Evolutionary conservation across 2,329 filamentous ascomycete genomes (phyloP), one percentile per base, ranked within the genome.

Genomic region (Zasmidium angulare): DNA sequence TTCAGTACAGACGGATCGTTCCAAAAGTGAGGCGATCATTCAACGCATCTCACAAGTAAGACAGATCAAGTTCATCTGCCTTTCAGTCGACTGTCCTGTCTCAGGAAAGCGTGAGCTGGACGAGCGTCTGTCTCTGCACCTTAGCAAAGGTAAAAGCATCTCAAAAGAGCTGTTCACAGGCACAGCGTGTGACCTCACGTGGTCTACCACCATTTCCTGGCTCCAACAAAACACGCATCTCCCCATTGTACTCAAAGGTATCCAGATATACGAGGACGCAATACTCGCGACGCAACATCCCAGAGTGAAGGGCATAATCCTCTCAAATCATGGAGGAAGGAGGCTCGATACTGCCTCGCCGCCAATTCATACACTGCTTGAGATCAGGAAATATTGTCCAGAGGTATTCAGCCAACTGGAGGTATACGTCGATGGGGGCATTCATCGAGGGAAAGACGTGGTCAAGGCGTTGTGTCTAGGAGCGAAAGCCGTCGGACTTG

Each of bases 401-500:
- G 77, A 83, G 52, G 77, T 65, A 23, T 63, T 65, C 14, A 50
- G 60, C 21, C 56, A 53, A 11, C 88, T 67, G 81, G 61, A 65
- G 14, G 51, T 89, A 1, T 86, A 82, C 58, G 74, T 89, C 3
- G 87, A 89, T 62, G 85, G 86, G 0, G 87, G 87, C 0, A 79
- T 89, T 26, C 79, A 80, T 17, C 76, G 86, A n/a, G 87, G 87
- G 0, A 84, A 84, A 0, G 87, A 89, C 67, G 82, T 89, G 2
- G 79, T 89, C 64, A 89, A 89, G 71, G 86, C 85, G 0, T 65
- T 89, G 10, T 86, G 84, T 53, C 74, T 89, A 0, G 87, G 87
- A 0, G 86, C 85, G 0, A 85, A 76, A 55, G 85, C 83, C 0
- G 86, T 77, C 0, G 86, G 86, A 0, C 75, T 89, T 17, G 87